Percentiles rank a stretch among this genome's conserved stretches.
Conservation (phyloP, 2,329 filamentous ascomycete genomes). For the Fusarium udum region DNA sequence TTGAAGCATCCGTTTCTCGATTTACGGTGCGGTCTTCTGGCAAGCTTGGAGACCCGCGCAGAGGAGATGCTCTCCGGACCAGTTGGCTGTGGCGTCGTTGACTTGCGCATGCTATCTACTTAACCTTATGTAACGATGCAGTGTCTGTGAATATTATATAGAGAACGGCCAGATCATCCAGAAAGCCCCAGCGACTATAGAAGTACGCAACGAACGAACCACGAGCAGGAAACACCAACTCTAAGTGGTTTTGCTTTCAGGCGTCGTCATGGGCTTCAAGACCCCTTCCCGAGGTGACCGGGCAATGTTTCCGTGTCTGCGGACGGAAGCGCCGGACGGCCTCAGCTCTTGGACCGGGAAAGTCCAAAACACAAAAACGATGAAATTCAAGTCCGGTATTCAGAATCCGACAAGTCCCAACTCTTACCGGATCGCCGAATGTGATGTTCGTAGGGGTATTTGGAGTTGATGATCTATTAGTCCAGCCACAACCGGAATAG, state of each 20-base stretch:
- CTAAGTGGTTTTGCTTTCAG: slow-evolving; percentile 12
- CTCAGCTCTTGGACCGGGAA: slow-evolving; percentile 34
- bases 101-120: slow-evolving; percentile 15
- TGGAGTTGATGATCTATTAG: slow-evolving; percentile 34
- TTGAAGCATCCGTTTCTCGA: slow-evolving; percentile 46
- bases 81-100: slow-evolving; percentile 39
- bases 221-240: slow-evolving; percentile 9
- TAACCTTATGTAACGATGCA: background rate
- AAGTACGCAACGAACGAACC: background rate
- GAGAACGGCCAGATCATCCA: slow-evolving; percentile 1
- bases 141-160: slow-evolving; percentile 3
- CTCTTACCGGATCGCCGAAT: slow-evolving; percentile 3
- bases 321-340: slow-evolving; percentile 41
- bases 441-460: slow-evolving; percentile 17
- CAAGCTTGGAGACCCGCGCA: slow-evolving; percentile 41
- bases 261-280: slow-evolving; percentile 25
- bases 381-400: slow-evolving; percentile 3
- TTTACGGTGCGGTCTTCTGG: slow-evolving; percentile 45
- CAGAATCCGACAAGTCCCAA: slow-evolving; percentile 4
- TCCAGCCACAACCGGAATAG: slow-evolving; percentile 38
- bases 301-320: slow-evolving; percentile 30
- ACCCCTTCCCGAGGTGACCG: slow-evolving; percentile 31
- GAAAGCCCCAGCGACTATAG: background rate
- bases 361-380: slow-evolving; percentile 19
- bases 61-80: slow-evolving; percentile 38